Evolutionary conservation across 176 grass and related monocot species (phyloP), one percentile per base, ranked within the genome.

Genomic region (Tillandsia fasciculata): DNA sequence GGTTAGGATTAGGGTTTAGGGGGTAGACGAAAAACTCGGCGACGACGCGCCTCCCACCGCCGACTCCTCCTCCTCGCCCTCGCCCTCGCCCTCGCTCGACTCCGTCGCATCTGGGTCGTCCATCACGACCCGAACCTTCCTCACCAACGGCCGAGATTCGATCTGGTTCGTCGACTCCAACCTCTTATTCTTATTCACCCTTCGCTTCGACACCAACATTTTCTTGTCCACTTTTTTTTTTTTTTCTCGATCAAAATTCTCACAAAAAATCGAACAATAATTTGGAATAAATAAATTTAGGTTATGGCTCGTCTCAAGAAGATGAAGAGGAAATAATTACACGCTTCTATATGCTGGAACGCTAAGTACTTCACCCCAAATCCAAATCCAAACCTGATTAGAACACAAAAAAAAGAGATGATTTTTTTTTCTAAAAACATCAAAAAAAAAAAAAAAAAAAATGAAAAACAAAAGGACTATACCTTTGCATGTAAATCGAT

Each of bases 1-100:
- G 75, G 76, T 67, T 15, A 82, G 11, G 75, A 74, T 67, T 15
- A 82, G 33, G 2, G 57, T n/a, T 0, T 18, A 74, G 52, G 13
- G 82, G 82, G 51, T 78, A 74, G 49, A 96, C 4, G 68, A 74
- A 66, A 11, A 82, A 26, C 78, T 91, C 83, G 9, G 79, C 82
- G 29, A 64, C 70, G 70, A 57, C 80, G 63, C 78, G 84, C 67
- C 82, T 96, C 28, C 5, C 17, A 61, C 22, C 8, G 17, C 17
- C 56, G 1, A 9, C 2, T 49, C 15, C 2, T 67, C 65, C 17
- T 67, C 15, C 20, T 20, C 1, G 48, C 42, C 64, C 28, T 48
- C 27, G 64, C 1, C 14, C 2, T 49, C 15, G 1, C 49, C 65
- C 18, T 67, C 15, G 42, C 33, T 10, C 13, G 65, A 49, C 1